A percentile compares a stretch with the other conserved stretches of the same genome.
Evolutionary conservation across 2,329 filamentous ascomycete species (phyloP).

Genomic region (Xylariaceae sp.): DNA sequence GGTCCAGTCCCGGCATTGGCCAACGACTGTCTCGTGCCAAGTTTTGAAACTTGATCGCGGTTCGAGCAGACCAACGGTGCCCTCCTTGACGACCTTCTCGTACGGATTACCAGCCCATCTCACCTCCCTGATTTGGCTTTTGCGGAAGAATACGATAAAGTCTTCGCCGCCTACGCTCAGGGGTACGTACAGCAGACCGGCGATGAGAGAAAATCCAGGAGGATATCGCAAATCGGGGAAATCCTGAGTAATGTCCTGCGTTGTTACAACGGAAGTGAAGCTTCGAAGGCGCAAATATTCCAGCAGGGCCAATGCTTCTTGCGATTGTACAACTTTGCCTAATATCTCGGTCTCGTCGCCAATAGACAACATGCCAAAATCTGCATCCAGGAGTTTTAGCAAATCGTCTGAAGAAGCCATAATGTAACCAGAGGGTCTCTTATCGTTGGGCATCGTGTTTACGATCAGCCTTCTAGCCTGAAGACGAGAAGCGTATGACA

Average conservation of each 20-base stretch:
- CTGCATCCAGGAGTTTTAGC: conserved; percentile 76
- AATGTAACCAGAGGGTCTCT: conserved; percentile 84
- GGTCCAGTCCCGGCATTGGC: conserved; percentile 81
- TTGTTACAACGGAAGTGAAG: conserved; percentile 69
- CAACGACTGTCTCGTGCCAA: conserved; percentile 76
- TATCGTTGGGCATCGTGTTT: conserved; percentile 73
- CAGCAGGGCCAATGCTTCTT: conserved; percentile 77
- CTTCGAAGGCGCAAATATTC: conserved; percentile 76
- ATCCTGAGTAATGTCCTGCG: conserved; percentile 68
- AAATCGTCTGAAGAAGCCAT: conserved; percentile 84
- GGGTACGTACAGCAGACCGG: conserved; percentile 76
- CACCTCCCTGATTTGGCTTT: conserved; percentile 66
- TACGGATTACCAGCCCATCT: conserved; percentile 87
- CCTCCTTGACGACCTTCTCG: conserved; percentile 68
- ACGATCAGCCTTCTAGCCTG: conserved; percentile 78
- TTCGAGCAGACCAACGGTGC: conserved; percentile 68
- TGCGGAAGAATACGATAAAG: conserved; percentile 90
- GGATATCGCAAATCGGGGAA: conserved; percentile 77
- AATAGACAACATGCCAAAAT: conserved; percentile 81
- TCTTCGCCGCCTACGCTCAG: conserved; percentile 69
- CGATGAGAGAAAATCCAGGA: conserved; percentile 72
- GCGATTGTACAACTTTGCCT: conserved; percentile 66
- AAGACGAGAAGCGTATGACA: conserved; percentile 79
- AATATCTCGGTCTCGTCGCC: conserved; percentile 84
- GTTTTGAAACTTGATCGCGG: conserved; percentile 73